These are phyloP conservation scores for Colletotrichum lentis DNA, from an alignment of 2,329 filamentous ascomycete genomes.

Conservation along the genomic window DNA sequence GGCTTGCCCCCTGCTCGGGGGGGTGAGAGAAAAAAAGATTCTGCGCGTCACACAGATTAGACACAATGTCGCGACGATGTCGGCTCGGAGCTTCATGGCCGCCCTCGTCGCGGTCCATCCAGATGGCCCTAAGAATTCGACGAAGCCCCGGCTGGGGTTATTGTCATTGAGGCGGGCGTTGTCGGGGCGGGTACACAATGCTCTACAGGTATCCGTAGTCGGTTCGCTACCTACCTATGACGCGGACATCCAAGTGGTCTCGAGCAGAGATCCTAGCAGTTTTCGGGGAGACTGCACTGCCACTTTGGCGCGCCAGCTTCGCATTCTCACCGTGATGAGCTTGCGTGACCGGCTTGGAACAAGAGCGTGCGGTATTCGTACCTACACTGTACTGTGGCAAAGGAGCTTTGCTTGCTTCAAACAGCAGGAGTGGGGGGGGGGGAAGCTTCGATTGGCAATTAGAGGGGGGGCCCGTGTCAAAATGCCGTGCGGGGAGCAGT, in stretches of 20 bases:
- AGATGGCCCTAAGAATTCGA: not conserved
- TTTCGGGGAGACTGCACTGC: slow-evolving; percentile 4
- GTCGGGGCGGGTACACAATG: not conserved
- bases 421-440: not conserved
- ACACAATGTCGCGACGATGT: not conserved
- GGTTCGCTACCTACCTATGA: slow-evolving; percentile 15
- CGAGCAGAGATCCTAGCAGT: slow-evolving; percentile 7
- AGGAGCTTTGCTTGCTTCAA: not conserved
- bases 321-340: slow-evolving; percentile 29
- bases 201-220: too few species aligned
- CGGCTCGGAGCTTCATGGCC: not conserved
- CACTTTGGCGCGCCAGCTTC: slow-evolving; percentile 18
- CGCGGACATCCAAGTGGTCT: slow-evolving; percentile 22
- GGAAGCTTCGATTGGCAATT: not conserved
- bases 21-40: not conserved
- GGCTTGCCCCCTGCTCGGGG: not conserved
- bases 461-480: slow-evolving; percentile 1
- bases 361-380: not conserved
- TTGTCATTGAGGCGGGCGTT: not conserved
- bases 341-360: slow-evolving; percentile 34
- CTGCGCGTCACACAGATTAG: not conserved
- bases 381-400: not conserved
- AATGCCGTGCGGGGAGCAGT: slow-evolving; percentile 33
- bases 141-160: not conserved
- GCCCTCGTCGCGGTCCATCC: not conserved